A percentile compares a stretch with the other conserved stretches of the same genome.
phyloP scores from a whole-genome alignment of 129 eudicot species.

The Dittrichia graveolens region DNA sequence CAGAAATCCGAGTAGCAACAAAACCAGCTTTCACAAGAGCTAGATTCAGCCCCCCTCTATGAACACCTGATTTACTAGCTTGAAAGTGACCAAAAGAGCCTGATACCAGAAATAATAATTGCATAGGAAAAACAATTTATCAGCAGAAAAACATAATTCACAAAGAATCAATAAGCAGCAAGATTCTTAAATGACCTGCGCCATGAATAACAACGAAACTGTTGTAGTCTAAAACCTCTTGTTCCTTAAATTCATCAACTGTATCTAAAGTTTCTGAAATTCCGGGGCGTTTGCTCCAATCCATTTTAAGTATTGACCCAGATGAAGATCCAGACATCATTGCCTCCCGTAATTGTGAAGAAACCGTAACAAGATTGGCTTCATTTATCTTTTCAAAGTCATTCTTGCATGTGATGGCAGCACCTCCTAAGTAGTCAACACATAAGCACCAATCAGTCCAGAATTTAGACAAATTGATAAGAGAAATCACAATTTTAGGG shows the following conservation, averaged over 20 bases:
- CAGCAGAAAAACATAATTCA: neutral
- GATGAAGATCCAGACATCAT: conserved; percentile 51
- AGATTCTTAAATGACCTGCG: conserved; percentile 64
- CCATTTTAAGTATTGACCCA: conserved; percentile 65
- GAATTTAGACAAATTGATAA: neutral
- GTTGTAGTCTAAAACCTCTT: conserved; percentile 37
- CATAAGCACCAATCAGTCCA: neutral
- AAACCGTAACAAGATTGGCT: conserved; percentile 62
- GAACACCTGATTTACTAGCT: conserved; percentile 98
- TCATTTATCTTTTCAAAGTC: conserved; percentile 84
- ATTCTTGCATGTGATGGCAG: conserved; percentile 91
- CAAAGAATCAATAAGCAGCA: neutral
- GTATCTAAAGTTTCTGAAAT: conserved; percentile 32
- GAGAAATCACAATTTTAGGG: neutral
- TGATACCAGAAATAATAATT: conserved; percentile 32
- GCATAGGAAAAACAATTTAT: too few species aligned
- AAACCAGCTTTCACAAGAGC: conserved; percentile 93
- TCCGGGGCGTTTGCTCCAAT: conserved; percentile 90
- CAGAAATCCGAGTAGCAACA: conserved; percentile 97
- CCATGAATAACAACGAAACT: conserved; percentile 89
- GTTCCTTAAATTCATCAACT: conserved; percentile 50
- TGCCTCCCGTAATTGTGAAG: conserved; percentile 65
- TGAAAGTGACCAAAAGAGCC: conserved; percentile 99
- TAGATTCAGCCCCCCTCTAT: conserved; percentile 70
- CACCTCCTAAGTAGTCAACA: conserved; percentile 60